Evolutionary conservation across 164 flowering plant genomes (phyloP), one percentile per base, ranked within the genome.

Genomic region (Vitis vinifera): DNA sequence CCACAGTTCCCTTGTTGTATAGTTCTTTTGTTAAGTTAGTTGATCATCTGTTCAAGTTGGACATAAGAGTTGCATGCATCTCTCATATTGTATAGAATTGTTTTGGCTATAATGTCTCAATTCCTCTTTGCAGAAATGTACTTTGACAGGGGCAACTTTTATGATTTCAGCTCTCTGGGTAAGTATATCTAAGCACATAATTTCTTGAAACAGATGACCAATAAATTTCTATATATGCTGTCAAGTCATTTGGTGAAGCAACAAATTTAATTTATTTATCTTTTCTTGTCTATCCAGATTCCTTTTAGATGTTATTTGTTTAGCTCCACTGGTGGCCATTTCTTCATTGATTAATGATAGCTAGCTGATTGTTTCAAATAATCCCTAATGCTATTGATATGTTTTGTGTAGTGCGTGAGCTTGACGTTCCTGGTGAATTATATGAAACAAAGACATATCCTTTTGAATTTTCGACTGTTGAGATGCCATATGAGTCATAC

Each of bases 101-200:
- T 37, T 37, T 37, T 37, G 44, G 44, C 44, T 37, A 37, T 37
- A 37, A 37, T 37, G 44, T 53, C 56, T 14, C 13, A 44, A 3
- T 57, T 78, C 64, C 49, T 15, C 68, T 67, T 76, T 80, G 80
- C 89, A 88, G 92, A 88, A 79, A 73, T 88, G 78, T 88, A 83
- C 69, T 83, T 86, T 61, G 89, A 88, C 69, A 83, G 80, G 73
- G 88, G 88, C 59, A 88, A 88, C 74, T 88, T 86, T 70, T 88
- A 88, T 75, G 92, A 88, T 73, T 88, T 88, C 52, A 86, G 88
- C 37, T 88, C 92, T 51, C 86, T 88, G n/a, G 92, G 92, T 88
- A 66, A 79, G 89, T 80, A n/a, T 61, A 10, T 9, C 11, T 31
- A 51, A 16, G 44, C 11, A 10, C 16, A 15, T 10, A 30, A 44